Evolutionary conservation across 2,329 filamentous ascomycete genomes (phyloP), one percentile per base, ranked within the genome.

Genomic region (Drechslerella dactyloides): DNA sequence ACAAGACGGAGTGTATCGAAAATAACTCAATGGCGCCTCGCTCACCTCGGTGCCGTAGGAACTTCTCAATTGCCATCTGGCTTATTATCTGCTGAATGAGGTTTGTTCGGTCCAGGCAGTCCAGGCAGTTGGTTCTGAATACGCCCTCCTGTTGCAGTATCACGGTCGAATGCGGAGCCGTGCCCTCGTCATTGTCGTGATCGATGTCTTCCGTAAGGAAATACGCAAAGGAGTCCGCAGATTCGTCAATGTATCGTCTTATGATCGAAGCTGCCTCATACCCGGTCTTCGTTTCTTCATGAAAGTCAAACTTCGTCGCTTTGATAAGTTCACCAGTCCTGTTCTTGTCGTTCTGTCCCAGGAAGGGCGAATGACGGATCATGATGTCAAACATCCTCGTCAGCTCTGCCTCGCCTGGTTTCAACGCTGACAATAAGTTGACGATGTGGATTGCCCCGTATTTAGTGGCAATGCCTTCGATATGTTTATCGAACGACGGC

Each of bases 81-180:
- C 93, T 97, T 76, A 99, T 90, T 74, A 97, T 90, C 0, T 93
- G 96, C 80, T 99, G 94, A 27, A 99, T 91, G 27, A 97, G 83
- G 78, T 99, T 99, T 6, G 94, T 99, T 68, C 94, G 87, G 79
- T 99, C 94, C 48, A 99, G 82, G 78, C 94, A 99, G 79, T 99
- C 94, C 24, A 99, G 83, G 78, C 94, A 99, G 77, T 99, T 99
- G 2, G 93, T 96, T 73, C 93, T 86, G 79, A 97, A 97, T 4
- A 96, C 86, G n/a, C 94, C 93, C 78, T 96, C 91, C 80, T 99
- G 94, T 78, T 96, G 91, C 56, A 97, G 81, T 21, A 96, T 85
- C 1, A 91, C 87, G 6, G 90, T 85, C 17, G 68, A 72, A 27
- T 72, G 68, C 13, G 68, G 68, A 1, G 83, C 58, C 4, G 69